phyloP scores from a whole-genome alignment of 306 rosid species.

The Rosa persica region DNA sequence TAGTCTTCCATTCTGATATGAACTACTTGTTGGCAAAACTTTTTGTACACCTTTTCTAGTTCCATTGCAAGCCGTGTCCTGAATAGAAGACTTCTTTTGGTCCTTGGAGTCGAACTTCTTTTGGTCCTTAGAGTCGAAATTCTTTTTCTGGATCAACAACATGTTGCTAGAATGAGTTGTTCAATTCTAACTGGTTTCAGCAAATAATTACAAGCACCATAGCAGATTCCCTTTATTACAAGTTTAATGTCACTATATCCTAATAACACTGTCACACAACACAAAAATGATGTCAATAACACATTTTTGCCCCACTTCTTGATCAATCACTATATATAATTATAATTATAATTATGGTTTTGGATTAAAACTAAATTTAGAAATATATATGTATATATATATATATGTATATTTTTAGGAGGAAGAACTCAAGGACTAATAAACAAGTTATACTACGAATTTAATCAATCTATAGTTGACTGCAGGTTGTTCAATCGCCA shows the following conservation, averaged over 20 bases:
- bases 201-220: constrained; percentile 84
- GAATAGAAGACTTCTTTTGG: constrained; percentile 31
- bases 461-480: no score
- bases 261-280: constrained; percentile 61
- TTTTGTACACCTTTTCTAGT: constrained; percentile 33
- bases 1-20: constrained; percentile 26
- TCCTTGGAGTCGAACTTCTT: constrained; percentile 52
- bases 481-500: background rate
- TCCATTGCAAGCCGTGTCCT: constrained; percentile 29
- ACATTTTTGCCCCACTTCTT: background rate
- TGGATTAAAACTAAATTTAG: background rate
- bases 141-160: constrained; percentile 38
- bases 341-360: background rate
- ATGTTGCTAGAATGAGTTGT: constrained; percentile 86
- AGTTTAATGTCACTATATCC: constrained; percentile 59
- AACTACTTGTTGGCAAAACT: constrained; percentile 26
- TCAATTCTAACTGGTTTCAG: constrained; percentile 71
- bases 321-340: constrained; percentile 4
- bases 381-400: no score
- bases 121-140: background rate
- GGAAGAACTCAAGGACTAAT: no score
- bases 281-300: constrained; percentile 16
- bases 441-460: no score
- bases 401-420: no score
- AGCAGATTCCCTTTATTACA: constrained; percentile 82